These are phyloP conservation scores for Saccharomyces hybrid DNA, from an alignment of 1,139 yeast species.

Conservation along the genomic window DNA sequence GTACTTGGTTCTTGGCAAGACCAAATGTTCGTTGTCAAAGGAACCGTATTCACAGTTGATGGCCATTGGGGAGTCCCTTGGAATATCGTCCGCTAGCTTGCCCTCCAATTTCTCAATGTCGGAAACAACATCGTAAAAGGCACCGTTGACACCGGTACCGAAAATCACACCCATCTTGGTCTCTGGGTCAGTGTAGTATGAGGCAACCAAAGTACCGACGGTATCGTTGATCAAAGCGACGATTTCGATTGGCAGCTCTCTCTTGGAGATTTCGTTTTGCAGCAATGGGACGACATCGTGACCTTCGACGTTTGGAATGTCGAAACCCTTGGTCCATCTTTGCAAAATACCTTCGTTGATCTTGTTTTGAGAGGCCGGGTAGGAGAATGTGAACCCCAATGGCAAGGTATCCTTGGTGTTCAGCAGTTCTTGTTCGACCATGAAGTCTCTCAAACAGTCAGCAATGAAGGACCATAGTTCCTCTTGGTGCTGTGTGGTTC, in stretches of 20 bases:
- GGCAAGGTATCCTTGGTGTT: conserved; percentile 52
- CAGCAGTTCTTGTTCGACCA: conserved; percentile 55
- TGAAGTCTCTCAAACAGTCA: conserved; percentile 57
- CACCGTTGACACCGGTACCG: conserved; percentile 98
- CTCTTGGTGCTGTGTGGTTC: conserved; percentile 66
- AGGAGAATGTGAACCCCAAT: conserved; percentile 91
- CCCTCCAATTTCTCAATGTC: conserved; percentile 83
- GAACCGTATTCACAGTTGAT: conserved; percentile 99
- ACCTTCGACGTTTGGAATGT: conserved; percentile 89
- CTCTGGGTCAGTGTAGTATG: conserved; percentile 81
- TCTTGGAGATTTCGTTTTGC: conserved; percentile 60
- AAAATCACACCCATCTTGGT: conserved; percentile 93
- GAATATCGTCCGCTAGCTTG: conserved; percentile 54
- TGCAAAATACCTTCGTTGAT: conserved; percentile 83
- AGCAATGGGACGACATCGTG: conserved; percentile 90
- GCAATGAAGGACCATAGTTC: conserved; percentile 85
- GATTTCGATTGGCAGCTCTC: conserved; percentile 69
- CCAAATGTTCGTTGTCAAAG: conserved; percentile 80
- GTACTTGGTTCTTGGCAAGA: conserved; percentile 84
- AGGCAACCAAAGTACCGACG: conserved; percentile 94
- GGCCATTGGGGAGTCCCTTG: conserved; percentile 70
- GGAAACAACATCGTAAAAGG: conserved; percentile 74
- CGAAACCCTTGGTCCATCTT: conserved; percentile 98
- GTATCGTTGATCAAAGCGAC: conserved; percentile 95
- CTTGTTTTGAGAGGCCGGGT: conserved; percentile 79